phyloP scores from a whole-genome alignment of 208 protist genomes.

The Wallacemonas sp. region DNA sequence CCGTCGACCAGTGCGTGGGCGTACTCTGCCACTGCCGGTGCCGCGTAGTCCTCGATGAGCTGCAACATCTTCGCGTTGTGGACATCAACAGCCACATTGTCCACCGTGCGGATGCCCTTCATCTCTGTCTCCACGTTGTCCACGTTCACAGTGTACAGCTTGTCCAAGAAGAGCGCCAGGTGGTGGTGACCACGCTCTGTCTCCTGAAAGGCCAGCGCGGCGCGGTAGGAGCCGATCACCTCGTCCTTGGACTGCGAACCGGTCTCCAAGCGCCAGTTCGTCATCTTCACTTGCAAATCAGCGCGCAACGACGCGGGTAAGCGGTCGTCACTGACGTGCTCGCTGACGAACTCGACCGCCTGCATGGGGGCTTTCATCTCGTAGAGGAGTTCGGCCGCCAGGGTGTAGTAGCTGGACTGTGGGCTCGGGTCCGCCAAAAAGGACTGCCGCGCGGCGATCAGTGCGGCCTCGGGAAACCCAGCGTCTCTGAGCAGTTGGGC shows the following conservation, averaged over 20 bases:
- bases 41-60: constrained; percentile 42
- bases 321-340: constrained; percentile 22
- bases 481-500: constrained; percentile 77
- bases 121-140: constrained; percentile 1
- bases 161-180: constrained; percentile 94
- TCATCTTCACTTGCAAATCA: constrained; percentile 73
- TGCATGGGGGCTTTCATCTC: constrained; percentile 71
- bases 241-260: constrained; percentile 74
- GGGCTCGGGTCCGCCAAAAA: constrained; percentile 7
- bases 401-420: constrained; percentile 50
- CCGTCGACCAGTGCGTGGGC: constrained; percentile 82
- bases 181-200: constrained; percentile 92
- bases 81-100: neutral
- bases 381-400: constrained; percentile 85
- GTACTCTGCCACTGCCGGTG: constrained; percentile 77
- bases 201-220: constrained; percentile 47
- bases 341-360: constrained; percentile 81
- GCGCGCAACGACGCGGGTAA: constrained; percentile 38
- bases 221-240: constrained; percentile 79
- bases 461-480: constrained; percentile 72
- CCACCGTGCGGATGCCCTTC: neutral
- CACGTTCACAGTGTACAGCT: constrained; percentile 34
- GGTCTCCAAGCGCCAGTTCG: constrained; percentile 75
- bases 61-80: constrained; percentile 27
- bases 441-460: constrained; percentile 66